Percentiles rank a stretch among this genome's conserved stretches.
phyloP scores from a whole-genome alignment of 1,284 basidiomycete species.

The Sporisorium scitamineum region DNA sequence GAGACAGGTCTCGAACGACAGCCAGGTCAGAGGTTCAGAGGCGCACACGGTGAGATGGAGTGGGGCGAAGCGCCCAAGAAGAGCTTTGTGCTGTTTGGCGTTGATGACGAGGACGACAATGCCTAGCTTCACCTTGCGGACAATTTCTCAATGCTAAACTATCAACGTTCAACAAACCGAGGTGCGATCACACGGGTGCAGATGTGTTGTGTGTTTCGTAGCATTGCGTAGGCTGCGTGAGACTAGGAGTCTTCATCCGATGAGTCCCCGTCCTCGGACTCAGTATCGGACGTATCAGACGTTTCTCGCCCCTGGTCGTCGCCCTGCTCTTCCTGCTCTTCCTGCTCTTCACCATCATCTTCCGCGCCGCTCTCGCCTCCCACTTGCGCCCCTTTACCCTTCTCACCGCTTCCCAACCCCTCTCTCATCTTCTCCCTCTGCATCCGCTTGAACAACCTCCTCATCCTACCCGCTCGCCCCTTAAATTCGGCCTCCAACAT shows the following conservation, averaged over 20 bases:
- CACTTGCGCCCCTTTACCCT: not conserved
- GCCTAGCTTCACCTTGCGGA: conserved; percentile 1
- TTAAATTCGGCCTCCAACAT: conserved; percentile 23
- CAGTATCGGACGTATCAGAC: not conserved
- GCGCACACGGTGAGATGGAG: conserved; percentile 55
- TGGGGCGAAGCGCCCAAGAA: conserved; percentile 57
- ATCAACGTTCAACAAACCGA: not conserved
- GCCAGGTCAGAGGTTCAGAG: conserved; percentile 35
- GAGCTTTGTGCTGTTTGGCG: conserved; percentile 46
- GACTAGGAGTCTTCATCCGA: not conserved
- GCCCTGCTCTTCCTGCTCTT: not conserved
- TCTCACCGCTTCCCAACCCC: not conserved
- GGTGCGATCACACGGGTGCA: not conserved
- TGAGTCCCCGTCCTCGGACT: conserved; percentile 2
- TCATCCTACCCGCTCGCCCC: conserved; percentile 10
- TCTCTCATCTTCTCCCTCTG: conserved; percentile 1
- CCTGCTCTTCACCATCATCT: not conserved
- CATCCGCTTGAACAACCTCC: conserved; percentile 9
- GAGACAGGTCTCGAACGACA: conserved; percentile 21
- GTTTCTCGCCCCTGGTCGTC: not conserved
- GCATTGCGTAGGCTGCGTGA: not conserved
- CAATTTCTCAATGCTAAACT: not conserved
- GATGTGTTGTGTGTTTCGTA: not conserved
- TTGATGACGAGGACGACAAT: conserved; percentile 44
- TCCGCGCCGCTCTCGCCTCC: not conserved